Conservation (phyloP, 2,329 filamentous ascomycete genomes). For the Fusarium albosuccineum region DNA sequence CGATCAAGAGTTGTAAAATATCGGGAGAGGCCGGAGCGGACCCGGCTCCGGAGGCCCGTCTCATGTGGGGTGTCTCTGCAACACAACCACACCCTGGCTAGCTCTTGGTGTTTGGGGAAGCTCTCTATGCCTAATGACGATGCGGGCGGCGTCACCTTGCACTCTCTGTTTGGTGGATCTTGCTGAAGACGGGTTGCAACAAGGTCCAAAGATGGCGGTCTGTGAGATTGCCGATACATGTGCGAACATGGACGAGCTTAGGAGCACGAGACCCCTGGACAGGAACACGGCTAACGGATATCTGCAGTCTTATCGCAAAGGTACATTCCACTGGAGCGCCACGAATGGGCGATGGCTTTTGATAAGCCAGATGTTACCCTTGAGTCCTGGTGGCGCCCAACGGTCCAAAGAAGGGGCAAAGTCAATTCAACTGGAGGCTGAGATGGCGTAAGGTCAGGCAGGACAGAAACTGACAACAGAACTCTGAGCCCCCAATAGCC, state of each 20-base stretch:
- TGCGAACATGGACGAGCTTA: constrained; percentile 7
- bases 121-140: constrained; percentile 2
- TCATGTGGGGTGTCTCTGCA: constrained; percentile 6
- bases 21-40: constrained; percentile 35
- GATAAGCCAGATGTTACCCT: not conserved
- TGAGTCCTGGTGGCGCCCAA: constrained; percentile 5
- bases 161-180: constrained; percentile 8
- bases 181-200: constrained; percentile 13
- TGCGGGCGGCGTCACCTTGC: not conserved
- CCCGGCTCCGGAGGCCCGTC: constrained; percentile 31
- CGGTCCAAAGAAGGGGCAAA: not conserved
- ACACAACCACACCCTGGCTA: not conserved
- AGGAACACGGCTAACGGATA: constrained; percentile 4
- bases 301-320: constrained; percentile 13
- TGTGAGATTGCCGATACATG: constrained; percentile 13
- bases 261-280: constrained; percentile 8
- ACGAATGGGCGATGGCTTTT: not conserved
- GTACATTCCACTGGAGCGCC: not conserved
- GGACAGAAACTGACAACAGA: not conserved
- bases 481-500: constrained; percentile 9
- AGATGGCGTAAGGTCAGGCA: not conserved
- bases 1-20: constrained; percentile 11
- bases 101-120: constrained; percentile 3
- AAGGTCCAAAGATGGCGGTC: constrained; percentile 9
- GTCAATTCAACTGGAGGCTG: constrained; percentile 7